These are phyloP conservation scores for Astraeus odoratus DNA, from an alignment of 768 basidiomycete genomes.

Conservation along the genomic window DNA sequence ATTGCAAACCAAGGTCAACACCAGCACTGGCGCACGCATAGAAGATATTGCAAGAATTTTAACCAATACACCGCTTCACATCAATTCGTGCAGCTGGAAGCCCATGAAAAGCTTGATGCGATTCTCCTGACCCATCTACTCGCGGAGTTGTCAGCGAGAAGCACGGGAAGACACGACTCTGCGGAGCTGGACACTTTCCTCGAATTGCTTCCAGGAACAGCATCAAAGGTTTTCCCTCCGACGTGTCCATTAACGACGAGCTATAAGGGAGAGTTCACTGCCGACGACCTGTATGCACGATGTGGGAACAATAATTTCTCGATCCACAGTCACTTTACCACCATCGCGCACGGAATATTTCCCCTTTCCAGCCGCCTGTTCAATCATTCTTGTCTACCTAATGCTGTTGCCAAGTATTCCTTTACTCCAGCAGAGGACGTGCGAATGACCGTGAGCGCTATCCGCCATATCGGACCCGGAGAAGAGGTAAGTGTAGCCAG, in stretches of 20 bases:
- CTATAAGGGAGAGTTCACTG: constrained; percentile 16
- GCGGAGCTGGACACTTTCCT: constrained; percentile 31
- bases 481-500: constrained; percentile 52
- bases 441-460: constrained; percentile 58
- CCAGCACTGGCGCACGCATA: constrained; percentile 63
- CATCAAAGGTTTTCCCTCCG: constrained; percentile 18
- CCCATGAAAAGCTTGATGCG: constrained; percentile 53
- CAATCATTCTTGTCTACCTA: constrained; percentile 78
- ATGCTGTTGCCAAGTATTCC: constrained; percentile 57
- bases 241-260: constrained; percentile 27
- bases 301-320: constrained; percentile 82
- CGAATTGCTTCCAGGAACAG: constrained; percentile 41
- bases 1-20: constrained; percentile 47
- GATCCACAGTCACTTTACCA: constrained; percentile 63
- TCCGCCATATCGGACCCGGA: constrained; percentile 45
- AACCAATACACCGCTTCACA: constrained; percentile 40
- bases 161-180: constrained; percentile 12
- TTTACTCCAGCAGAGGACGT: constrained; percentile 33
- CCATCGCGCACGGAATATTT: constrained; percentile 69
- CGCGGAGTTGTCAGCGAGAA: constrained; percentile 28
- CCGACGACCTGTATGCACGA: constrained; percentile 40
- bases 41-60: constrained; percentile 57
- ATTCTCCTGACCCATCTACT: constrained; percentile 59
- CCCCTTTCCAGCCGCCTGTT: constrained; percentile 73
- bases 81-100: constrained; percentile 41